Percentiles rank a stretch among this genome's conserved stretches.
These are phyloP conservation scores for Gaertneriomyces sp. DNA, from an alignment of 192 early-diverging fungal genomes.

Conservation along the genomic window DNA sequence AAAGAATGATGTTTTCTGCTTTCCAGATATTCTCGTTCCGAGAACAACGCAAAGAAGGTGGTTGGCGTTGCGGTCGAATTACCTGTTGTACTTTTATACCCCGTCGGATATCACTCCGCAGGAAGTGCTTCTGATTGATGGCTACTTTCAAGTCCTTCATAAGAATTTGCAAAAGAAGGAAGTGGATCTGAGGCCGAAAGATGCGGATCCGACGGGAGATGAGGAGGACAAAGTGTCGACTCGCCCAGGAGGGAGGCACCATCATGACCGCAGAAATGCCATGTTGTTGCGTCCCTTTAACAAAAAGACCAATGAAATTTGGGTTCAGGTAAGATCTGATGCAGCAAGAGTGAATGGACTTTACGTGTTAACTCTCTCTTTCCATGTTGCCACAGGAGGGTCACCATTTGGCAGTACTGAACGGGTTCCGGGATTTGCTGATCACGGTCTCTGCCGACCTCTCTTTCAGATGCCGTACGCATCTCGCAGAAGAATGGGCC, in stretches of 20 bases:
- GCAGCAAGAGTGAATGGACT: not conserved
- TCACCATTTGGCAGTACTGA: slow-evolving; percentile 24
- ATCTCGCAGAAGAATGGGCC: slow-evolving; percentile 21
- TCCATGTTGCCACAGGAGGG: not conserved
- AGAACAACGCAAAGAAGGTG: slow-evolving; percentile 23
- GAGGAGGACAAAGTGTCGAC: slow-evolving; percentile 21
- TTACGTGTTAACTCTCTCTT: not conserved
- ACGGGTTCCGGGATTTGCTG: slow-evolving; percentile 32
- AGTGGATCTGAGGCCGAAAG: slow-evolving; percentile 19
- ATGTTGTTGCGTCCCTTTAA: slow-evolving; percentile 25
- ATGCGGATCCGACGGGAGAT: slow-evolving; percentile 23
- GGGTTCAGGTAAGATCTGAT: slow-evolving; percentile 15
- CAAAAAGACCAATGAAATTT: slow-evolving; percentile 27
- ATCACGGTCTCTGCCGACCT: slow-evolving; percentile 18
- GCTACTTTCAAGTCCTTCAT: slow-evolving; percentile 32
- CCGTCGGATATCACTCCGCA: slow-evolving; percentile 27
- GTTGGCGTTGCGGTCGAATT: slow-evolving; percentile 29
- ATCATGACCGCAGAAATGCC: slow-evolving; percentile 22
- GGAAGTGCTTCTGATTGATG: slow-evolving; percentile 32
- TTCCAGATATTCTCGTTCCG: slow-evolving; percentile 31
- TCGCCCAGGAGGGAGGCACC: slow-evolving; percentile 25
- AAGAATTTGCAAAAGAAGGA: slow-evolving; percentile 19
- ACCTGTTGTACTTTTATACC: slow-evolving; percentile 29
- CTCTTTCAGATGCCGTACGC: slow-evolving; percentile 9
- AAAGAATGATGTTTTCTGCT: slow-evolving; percentile 31